A percentile compares a stretch with the other conserved stretches of the same genome.
Conservation (phyloP, 2,329 filamentous ascomycete species). For the Geosmithia flava region DNA sequence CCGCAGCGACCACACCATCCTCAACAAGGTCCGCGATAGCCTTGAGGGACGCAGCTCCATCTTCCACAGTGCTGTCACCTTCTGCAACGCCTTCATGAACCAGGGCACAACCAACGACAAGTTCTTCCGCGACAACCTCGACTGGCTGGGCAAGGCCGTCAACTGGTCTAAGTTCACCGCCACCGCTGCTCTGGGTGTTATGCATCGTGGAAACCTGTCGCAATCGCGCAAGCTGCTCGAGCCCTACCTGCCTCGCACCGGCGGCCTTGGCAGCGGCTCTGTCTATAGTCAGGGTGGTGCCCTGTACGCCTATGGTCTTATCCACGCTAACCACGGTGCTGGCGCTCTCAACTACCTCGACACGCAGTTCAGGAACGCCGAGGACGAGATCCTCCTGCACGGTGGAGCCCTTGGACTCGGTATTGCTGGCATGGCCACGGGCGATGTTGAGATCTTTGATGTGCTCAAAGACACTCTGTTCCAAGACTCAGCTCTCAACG, state of each 20-base stretch:
- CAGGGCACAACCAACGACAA: slow-evolving; percentile 96
- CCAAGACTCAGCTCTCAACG: slow-evolving; percentile 89
- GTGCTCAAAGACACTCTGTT: slow-evolving; percentile 82
- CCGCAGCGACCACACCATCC: slow-evolving; percentile 77
- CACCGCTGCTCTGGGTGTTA: slow-evolving; percentile 89
- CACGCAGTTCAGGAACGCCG: slow-evolving; percentile 59
- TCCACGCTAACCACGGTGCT: slow-evolving; percentile 94
- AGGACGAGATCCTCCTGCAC: slow-evolving; percentile 92
- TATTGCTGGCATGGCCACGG: slow-evolving; percentile 95
- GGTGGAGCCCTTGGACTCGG: slow-evolving; percentile 90
- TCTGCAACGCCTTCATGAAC: slow-evolving; percentile 99
- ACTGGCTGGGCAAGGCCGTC: slow-evolving; percentile 95
- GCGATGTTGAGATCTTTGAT: slow-evolving; percentile 80
- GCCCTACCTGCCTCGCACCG: slow-evolving; percentile 72
- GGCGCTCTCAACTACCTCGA: slow-evolving; percentile 75
- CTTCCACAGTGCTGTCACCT: slow-evolving; percentile 94
- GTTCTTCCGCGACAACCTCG: slow-evolving; percentile 95
- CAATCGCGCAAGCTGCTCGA: slow-evolving; percentile 90
- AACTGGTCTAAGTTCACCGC: slow-evolving; percentile 99
- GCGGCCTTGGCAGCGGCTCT: slow-evolving; percentile 65
- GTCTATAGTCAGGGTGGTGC: slow-evolving; percentile 95
- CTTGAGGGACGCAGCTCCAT: slow-evolving; percentile 94
- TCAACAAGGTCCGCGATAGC: slow-evolving; percentile 95
- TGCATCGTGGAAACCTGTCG: slow-evolving; percentile 87
- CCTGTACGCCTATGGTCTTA: slow-evolving; percentile 86